A percentile compares a stretch with the other conserved stretches of the same genome.
Evolutionary conservation across 2,329 filamentous ascomycete species (phyloP).

Genomic region (Septoria petroselini): DNA sequence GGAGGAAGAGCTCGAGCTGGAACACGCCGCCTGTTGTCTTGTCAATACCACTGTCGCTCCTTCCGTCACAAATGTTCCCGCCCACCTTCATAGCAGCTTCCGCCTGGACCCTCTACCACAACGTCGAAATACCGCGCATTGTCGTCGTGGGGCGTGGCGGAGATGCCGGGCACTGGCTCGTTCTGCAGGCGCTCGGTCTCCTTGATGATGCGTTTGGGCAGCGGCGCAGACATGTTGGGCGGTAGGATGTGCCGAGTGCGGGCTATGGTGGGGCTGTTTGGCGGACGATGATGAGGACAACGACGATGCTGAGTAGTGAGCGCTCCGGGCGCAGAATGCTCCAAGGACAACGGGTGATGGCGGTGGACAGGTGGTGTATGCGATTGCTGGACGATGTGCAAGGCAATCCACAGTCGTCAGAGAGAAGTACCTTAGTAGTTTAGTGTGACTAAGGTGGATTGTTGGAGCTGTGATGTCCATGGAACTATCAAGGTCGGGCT

Average conservation of each 20-base stretch:
- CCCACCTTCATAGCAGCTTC: conserved; percentile 91
- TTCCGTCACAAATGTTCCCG: background rate
- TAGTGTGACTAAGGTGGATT: no score
- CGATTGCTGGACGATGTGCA: background rate
- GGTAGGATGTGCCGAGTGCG: conserved; percentile 6
- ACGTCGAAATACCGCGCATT: conserved; percentile 99
- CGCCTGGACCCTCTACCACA: conserved; percentile 84
- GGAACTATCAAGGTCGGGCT: no score
- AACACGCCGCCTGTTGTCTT: conserved; percentile 68
- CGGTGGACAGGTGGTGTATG: background rate
- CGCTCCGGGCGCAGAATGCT: conserved; percentile 2
- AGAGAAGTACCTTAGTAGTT: no score
- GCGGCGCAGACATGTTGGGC: conserved; percentile 59
- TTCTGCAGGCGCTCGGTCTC: conserved; percentile 97
- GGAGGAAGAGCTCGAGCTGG: conserved; percentile 94
- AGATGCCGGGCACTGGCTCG: conserved; percentile 95
- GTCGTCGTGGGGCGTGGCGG: conserved; percentile 90
- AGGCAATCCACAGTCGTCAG: no score
- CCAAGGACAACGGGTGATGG: no score
- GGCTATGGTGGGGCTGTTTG: background rate
- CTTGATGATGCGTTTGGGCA: conserved; percentile 97
- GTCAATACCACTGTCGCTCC: background rate
- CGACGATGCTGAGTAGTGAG: background rate
- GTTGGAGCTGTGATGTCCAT: no score
- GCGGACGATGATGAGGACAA: background rate